Conservation (phyloP, 2,329 filamentous ascomycete species). For the Phialocephala sp. region DNA sequence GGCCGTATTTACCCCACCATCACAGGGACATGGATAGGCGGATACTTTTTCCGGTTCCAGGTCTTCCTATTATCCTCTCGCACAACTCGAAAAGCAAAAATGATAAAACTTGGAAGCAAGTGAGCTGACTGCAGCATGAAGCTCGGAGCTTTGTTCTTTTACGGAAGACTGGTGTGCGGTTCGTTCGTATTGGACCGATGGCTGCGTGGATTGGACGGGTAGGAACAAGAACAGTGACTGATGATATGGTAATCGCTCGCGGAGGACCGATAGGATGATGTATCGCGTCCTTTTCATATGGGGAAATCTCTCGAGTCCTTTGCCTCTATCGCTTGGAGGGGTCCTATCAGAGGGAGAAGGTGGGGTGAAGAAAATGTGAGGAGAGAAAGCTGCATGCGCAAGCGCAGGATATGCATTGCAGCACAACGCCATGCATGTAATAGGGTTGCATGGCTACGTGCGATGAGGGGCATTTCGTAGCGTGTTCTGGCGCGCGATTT, state of each 20-base stretch:
- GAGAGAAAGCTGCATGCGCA: slow-evolving; percentile 21
- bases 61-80: not conserved
- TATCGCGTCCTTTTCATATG: slow-evolving; percentile 13
- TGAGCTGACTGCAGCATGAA: slow-evolving; percentile 14
- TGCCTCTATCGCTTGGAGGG: slow-evolving; percentile 14
- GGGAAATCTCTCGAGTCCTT: slow-evolving; percentile 7
- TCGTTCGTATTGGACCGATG: not conserved
- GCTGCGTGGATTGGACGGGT: not conserved
- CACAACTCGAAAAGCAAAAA: not conserved
- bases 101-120: slow-evolving; percentile 1
- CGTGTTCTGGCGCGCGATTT: slow-evolving; percentile 9
- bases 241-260: slow-evolving; percentile 20
- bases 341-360: slow-evolving; percentile 7
- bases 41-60: slow-evolving; percentile 11
- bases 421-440: slow-evolving; percentile 29
- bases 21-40: not conserved
- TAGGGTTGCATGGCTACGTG: slow-evolving; percentile 17
- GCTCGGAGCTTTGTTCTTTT: not conserved
- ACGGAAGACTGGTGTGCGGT: not conserved
- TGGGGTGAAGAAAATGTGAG: slow-evolving; percentile 9
- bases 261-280: slow-evolving; percentile 5
- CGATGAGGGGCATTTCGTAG: slow-evolving; percentile 10
- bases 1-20: not conserved
- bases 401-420: slow-evolving; percentile 20
- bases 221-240: slow-evolving; percentile 11